Evolutionary conservation across 2,329 filamentous ascomycete species (phyloP).

Genomic region (Neonectria sp.): DNA sequence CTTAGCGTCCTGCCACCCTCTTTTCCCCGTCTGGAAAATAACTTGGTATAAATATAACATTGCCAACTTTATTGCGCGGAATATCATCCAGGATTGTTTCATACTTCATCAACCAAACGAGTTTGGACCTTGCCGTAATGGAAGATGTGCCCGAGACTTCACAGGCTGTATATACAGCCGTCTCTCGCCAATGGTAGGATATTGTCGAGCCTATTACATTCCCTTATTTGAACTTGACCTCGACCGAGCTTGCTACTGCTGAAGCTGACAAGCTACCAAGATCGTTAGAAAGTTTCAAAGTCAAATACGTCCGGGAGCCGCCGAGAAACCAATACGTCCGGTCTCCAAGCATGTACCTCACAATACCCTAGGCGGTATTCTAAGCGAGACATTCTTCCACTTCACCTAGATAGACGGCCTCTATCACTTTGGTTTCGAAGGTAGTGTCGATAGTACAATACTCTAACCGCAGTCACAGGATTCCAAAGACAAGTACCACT

Average conservation of each 20-base stretch:
- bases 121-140: not conserved
- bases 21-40: too few relatives aligned
- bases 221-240: not conserved
- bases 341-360: slow-evolving; percentile 6
- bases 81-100: not conserved
- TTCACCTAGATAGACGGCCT: slow-evolving; percentile 15
- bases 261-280: slow-evolving; percentile 11
- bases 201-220: slow-evolving; percentile 3
- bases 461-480: not conserved
- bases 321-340: slow-evolving; percentile 15
- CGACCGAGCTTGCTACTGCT: not conserved
- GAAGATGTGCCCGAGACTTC: not conserved
- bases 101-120: not conserved
- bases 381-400: slow-evolving; percentile 1
- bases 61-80: too few relatives aligned
- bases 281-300: slow-evolving; percentile 2
- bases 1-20: too few relatives aligned
- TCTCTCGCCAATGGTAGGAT: slow-evolving; percentile 17
- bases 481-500: not conserved
- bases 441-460: slow-evolving; percentile 4
- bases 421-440: not conserved
- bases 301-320: slow-evolving; percentile 4
- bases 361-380: not conserved
- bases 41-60: too few relatives aligned
- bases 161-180: not conserved